Conservation (phyloP, 768 basidiomycete genomes). For the Amylocystis lapponica region DNA sequence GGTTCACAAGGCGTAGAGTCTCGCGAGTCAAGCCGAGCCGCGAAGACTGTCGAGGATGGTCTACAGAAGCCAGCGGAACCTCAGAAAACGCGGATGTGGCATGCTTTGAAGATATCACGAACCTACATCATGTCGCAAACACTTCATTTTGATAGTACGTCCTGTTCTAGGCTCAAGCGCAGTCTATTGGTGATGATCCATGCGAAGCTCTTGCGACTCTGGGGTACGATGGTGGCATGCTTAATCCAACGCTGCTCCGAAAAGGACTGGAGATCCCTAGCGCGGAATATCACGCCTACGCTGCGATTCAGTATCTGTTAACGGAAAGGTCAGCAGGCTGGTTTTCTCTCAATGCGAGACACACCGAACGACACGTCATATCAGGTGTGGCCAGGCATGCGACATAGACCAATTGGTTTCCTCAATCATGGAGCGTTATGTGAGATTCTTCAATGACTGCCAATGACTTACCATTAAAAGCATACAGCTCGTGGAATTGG, state of each 20-base stretch:
- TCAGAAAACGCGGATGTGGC: background rate
- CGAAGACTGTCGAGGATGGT: too few species aligned
- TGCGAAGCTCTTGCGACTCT: background rate
- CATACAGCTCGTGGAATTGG: constrained; percentile 46
- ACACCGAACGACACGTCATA: background rate
- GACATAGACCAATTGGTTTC: constrained; percentile 1
- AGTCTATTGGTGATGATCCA: background rate
- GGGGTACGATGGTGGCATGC: background rate
- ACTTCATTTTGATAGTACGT: background rate
- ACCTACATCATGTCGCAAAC: background rate
- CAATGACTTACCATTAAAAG: too few species aligned
- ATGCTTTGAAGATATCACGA: background rate
- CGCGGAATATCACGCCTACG: background rate
- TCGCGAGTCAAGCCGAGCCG: too few species aligned
- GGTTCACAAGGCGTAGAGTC: too few species aligned
- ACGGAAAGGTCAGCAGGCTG: background rate
- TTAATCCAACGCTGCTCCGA: background rate
- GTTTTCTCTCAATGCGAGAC: background rate
- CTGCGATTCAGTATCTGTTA: background rate
- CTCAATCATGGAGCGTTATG: constrained; percentile 25
- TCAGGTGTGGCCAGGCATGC: background rate
- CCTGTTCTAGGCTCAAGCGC: background rate
- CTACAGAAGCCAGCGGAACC: too few species aligned
- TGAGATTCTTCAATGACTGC: constrained; percentile 15
- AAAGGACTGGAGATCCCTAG: background rate